Percentiles rank a stretch among this genome's conserved stretches.
Conservation (phyloP, 2,329 filamentous ascomycete species). For the Diaporthe capsici region DNA sequence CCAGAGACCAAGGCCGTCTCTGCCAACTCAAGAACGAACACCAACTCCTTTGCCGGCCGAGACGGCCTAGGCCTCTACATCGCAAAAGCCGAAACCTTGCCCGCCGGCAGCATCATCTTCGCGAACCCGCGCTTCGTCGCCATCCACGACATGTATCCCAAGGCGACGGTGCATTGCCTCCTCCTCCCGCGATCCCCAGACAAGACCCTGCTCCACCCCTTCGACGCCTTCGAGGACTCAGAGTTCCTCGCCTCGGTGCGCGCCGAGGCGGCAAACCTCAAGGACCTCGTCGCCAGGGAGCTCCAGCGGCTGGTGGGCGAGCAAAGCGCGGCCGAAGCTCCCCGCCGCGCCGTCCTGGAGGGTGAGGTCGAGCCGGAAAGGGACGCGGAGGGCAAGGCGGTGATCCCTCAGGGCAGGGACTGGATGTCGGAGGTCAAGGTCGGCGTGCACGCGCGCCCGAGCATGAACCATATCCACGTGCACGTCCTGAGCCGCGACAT, state of each 20-base stretch:
- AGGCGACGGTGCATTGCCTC: constrained; percentile 86
- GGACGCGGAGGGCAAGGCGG: constrained; percentile 65
- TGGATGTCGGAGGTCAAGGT: constrained; percentile 82
- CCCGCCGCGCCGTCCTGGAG: constrained; percentile 77
- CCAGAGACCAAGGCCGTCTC: constrained; percentile 43
- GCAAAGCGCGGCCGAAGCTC: constrained; percentile 73
- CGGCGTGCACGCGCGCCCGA: constrained; percentile 89
- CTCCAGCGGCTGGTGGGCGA: constrained; percentile 77
- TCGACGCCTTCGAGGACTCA: constrained; percentile 80
- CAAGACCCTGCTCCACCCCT: constrained; percentile 78
- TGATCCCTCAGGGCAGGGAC: constrained; percentile 80
- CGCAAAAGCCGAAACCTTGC: constrained; percentile 71
- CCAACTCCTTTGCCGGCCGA: constrained; percentile 58
- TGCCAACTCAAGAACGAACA: constrained; percentile 39
- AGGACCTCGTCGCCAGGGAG: constrained; percentile 78
- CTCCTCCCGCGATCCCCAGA: constrained; percentile 81
- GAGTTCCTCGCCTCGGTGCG: constrained; percentile 77
- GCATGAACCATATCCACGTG: constrained; percentile 92
- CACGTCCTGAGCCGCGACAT: constrained; percentile 89
- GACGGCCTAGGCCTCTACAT: constrained; percentile 79
- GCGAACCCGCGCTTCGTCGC: constrained; percentile 79
- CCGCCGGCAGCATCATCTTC: constrained; percentile 72
- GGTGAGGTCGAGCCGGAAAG: constrained; percentile 74
- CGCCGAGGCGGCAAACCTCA: constrained; percentile 72
- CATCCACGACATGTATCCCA: constrained; percentile 89